Percentiles rank a stretch among this genome's conserved stretches.
Conservation (phyloP, 23 red algal species). For the Chondrus crispus region DNA sequence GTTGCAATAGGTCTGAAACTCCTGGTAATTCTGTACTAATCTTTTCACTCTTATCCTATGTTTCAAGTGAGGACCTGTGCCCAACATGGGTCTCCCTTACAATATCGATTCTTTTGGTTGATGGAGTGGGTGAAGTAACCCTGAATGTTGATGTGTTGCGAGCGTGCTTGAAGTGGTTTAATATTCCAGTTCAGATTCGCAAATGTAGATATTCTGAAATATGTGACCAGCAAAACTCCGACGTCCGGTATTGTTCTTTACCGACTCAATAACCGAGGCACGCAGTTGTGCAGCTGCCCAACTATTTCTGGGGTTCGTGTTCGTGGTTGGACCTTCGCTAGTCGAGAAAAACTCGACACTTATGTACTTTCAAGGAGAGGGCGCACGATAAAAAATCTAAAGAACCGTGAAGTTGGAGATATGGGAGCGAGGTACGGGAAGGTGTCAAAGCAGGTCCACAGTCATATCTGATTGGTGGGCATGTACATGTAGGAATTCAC, state of each 20-base stretch:
- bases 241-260: neutral
- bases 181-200: neutral
- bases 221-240: neutral
- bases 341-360: too few species aligned
- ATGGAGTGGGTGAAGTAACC: neutral
- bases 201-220: neutral
- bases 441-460: too few species aligned
- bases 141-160: neutral
- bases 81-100: neutral
- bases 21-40: neutral
- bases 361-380: too few species aligned
- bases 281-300: neutral
- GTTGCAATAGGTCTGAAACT: neutral
- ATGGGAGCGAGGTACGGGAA: too few species aligned
- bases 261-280: neutral
- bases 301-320: neutral
- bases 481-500: too few species aligned
- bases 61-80: neutral
- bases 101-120: neutral
- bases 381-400: too few species aligned
- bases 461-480: too few species aligned
- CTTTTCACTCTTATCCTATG: neutral
- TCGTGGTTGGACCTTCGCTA: too few species aligned
- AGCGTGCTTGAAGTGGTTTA: neutral
- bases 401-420: too few species aligned